phyloP scores from a whole-genome alignment of 306 rosid genomes.

The Trifolium subterraneum region DNA sequence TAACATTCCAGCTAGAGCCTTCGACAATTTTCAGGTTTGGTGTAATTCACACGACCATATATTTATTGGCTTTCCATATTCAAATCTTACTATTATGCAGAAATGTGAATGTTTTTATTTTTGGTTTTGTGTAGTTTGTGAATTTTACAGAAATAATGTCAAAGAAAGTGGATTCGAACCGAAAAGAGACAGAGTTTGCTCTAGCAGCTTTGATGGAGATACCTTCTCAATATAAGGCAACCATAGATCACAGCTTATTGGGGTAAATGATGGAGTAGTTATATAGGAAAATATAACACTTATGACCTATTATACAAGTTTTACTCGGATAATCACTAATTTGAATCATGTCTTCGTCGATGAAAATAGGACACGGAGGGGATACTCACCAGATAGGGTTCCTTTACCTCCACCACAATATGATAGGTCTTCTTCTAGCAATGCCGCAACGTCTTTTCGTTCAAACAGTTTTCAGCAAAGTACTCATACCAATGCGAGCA shows the following conservation, averaged over 20 bases:
- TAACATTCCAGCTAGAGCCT: constrained; percentile 82
- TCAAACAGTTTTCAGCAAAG: constrained; percentile 58
- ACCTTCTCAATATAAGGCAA: constrained; percentile 92
- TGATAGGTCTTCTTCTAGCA: constrained; percentile 49
- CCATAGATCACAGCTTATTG: constrained; percentile 70
- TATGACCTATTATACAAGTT: background rate
- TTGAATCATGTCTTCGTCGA: constrained; percentile 31
- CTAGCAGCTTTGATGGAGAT: constrained; percentile 92
- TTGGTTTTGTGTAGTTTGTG: constrained; percentile 65
- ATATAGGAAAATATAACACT: background rate
- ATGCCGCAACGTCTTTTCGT: constrained; percentile 35
- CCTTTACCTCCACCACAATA: constrained; percentile 77
- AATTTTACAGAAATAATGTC: constrained; percentile 83
- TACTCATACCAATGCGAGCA: constrained; percentile 23
- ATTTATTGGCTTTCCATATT: constrained; percentile 10
- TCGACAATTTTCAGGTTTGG: constrained; percentile 86
- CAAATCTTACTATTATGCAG: constrained; percentile 30
- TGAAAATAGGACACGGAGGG: constrained; percentile 53
- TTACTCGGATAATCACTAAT: constrained; percentile 22
- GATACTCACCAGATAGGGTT: constrained; percentile 61
- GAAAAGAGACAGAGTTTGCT: constrained; percentile 74
- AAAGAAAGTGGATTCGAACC: constrained; percentile 51
- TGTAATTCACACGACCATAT: constrained; percentile 32
- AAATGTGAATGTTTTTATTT: constrained; percentile 30
- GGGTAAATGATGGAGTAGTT: constrained; percentile 59